phyloP scores from a whole-genome alignment of 2,329 filamentous ascomycete genomes.

The Claviceps pazoutovae region DNA sequence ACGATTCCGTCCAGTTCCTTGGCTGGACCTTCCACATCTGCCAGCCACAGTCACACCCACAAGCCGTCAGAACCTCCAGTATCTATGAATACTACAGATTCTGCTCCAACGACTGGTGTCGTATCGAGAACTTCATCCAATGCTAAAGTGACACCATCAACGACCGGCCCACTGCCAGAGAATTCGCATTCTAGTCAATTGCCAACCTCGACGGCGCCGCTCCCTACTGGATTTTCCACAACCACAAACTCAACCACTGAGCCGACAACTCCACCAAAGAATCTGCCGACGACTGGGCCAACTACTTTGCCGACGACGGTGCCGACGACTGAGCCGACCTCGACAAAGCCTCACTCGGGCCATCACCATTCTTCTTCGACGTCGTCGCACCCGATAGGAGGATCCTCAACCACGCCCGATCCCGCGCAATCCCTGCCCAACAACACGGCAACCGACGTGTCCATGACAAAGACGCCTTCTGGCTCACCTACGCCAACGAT shows the following conservation, averaged over 20 bases:
- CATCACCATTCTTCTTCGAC: not conserved
- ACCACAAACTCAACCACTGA: not conserved
- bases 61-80: not conserved
- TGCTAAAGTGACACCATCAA: not conserved
- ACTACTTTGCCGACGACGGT: not conserved
- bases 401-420: not conserved
- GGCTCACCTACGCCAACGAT: not conserved
- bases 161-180: not conserved
- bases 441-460: conserved; percentile 6
- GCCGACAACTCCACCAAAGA: not conserved
- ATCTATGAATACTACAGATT: not conserved
- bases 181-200: not conserved
- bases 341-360: not conserved
- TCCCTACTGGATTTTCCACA: not conserved
- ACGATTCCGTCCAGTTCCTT: conserved; percentile 11
- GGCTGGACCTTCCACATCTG: conserved; percentile 5
- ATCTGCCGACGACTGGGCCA: too few relatives aligned
- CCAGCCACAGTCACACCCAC: conserved; percentile 6
- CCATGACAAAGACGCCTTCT: conserved; percentile 5
- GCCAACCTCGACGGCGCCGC: not conserved
- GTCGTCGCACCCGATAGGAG: not conserved
- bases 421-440: not conserved
- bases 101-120: not conserved
- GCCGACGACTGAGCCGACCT: too few relatives aligned
- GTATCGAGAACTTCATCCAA: not conserved